Base-by-base conservation (phyloP, 176 grass and related monocot genomes). In the Thalia dealbata region DNA sequence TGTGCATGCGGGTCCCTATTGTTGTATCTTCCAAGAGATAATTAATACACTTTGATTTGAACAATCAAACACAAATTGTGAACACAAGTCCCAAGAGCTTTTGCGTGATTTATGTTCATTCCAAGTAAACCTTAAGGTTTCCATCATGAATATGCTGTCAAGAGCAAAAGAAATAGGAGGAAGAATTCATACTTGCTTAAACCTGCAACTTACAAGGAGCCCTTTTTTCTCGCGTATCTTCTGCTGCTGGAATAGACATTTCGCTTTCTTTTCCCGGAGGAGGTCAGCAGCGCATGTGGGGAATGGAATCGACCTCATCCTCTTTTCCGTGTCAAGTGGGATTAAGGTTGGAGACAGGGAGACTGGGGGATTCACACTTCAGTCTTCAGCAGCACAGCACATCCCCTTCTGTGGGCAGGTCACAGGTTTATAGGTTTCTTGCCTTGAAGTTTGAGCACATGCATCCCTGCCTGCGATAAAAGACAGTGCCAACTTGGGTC, bases 401-500 rank as follows among this genome's bases (percentile, higher is more conserved):
- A 61, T 11, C 56, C 56, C 8, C 56, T 24, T 25, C n/a, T 16
- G 21, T 61, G 56, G 21, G 21, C 56, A 61, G 23, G 21, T 48
- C 45, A 13, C 45, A 48, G 32, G 15, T 14, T 52, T 58, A 22
- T 58, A 10, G 56, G 11, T 61, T 24, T 24, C 56, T 23, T 61
- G 56, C 56, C 25, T 16, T 61, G n/a, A 61, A 19, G 18, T 61
- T 16, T 61, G n/a, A 61, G 9, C 9, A 61, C 23, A 24, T 26
- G 56, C 56, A 61, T 61, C 10, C 8, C 54, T 26, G 21, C 11
- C 22, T 61, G 56, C 56, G 8, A 19, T 24, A 23, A n/a, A 61
- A 61, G 56, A 61, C 56, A 12, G 11, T 61, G 56, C 21, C 56
- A 61, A 61, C n/a, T 61, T 61, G 56, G 56, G 56, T 61, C n/a